Percentiles rank a stretch among this genome's conserved stretches.
Evolutionary conservation across 78 protist species (phyloP).

Genomic region (Monocercomonoides exilis): DNA sequence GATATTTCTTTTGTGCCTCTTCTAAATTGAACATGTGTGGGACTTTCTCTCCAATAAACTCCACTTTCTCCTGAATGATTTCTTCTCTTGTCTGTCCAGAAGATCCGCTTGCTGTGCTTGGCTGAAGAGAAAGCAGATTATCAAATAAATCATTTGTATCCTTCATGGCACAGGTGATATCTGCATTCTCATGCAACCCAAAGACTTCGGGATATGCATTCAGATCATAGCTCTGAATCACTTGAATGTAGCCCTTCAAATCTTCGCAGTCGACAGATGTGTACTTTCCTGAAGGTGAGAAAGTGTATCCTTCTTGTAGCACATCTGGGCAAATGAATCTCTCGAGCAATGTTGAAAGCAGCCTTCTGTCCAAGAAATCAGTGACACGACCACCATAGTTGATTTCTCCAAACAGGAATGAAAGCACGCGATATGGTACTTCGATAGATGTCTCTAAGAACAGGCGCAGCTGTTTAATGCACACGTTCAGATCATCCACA

Average conservation of each 20-base stretch:
- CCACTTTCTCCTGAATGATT: conserved; percentile 16
- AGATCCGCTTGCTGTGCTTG: conserved; percentile 21
- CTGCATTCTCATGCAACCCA: conserved; percentile 78
- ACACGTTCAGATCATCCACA: conserved; percentile 47
- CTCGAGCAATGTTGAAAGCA: conserved; percentile 38
- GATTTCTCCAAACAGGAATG: conserved; percentile 56
- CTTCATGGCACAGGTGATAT: conserved; percentile 54
- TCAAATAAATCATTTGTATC: conserved; percentile 42
- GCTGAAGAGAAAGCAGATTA: conserved; percentile 43
- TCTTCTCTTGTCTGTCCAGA: conserved; percentile 20
- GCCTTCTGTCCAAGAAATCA: conserved; percentile 77
- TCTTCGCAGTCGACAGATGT: not conserved
- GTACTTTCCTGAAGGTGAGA: conserved; percentile 44
- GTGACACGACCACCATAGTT: conserved; percentile 90
- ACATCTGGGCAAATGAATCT: conserved; percentile 25
- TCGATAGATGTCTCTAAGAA: conserved; percentile 54
- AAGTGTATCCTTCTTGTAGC: conserved; percentile 36
- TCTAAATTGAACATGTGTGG: conserved; percentile 25
- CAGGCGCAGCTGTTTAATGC: conserved; percentile 38
- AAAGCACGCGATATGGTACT: conserved; percentile 61
- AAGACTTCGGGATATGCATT: conserved; percentile 63
- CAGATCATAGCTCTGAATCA: conserved; percentile 33
- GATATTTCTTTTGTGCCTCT: conserved; percentile 30
- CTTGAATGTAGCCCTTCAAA: not conserved
- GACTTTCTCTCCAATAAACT: conserved; percentile 21